These are phyloP conservation scores for Colletotrichum euphorbiae DNA, from an alignment of 2,329 filamentous ascomycete species.

Conservation along the genomic window DNA sequence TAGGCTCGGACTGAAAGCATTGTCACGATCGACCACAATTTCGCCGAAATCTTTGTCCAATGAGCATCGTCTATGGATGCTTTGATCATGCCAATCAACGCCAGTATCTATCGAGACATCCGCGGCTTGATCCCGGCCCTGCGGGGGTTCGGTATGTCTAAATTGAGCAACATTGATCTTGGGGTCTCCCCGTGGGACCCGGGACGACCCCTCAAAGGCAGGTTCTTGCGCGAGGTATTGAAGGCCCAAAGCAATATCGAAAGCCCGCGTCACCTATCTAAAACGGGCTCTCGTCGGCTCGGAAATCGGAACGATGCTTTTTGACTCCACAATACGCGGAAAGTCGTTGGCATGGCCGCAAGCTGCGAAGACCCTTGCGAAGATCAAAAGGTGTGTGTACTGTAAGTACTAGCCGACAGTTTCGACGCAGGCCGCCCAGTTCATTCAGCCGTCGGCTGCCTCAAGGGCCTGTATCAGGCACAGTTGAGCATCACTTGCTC, in stretches of 20 bases:
- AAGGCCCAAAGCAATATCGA: slow-evolving; percentile 8
- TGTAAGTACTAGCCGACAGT: slow-evolving; percentile 1
- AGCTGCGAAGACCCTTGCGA: slow-evolving; percentile 21
- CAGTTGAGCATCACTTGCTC: slow-evolving; percentile 10
- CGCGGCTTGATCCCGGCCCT: slow-evolving; percentile 24
- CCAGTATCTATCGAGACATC: slow-evolving; percentile 5
- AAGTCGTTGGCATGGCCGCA: slow-evolving; percentile 4
- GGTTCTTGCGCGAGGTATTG: background rate
- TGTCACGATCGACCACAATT: slow-evolving; percentile 20
- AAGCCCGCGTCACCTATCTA: slow-evolving; percentile 24
- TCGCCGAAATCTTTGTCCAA: slow-evolving; percentile 24
- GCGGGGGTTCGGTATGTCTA: slow-evolving; percentile 13
- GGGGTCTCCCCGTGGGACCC: slow-evolving; percentile 5
- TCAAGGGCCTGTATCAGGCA: too few species aligned
- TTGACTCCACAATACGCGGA: slow-evolving; percentile 2
- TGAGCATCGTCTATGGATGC: background rate
- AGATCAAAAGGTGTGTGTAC: slow-evolving; percentile 27
- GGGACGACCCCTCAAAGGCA: slow-evolving; percentile 7
- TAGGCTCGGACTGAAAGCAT: background rate
- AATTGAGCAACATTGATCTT: slow-evolving; percentile 21
- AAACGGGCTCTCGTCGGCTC: slow-evolving; percentile 25
- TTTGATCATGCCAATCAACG: slow-evolving; percentile 21
- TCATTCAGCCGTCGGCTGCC: too few species aligned
- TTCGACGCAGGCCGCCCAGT: slow-evolving; percentile 9
- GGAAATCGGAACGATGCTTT: slow-evolving; percentile 24